phyloP scores from a whole-genome alignment of 2,329 filamentous ascomycete species.

The Neoarthrinium moseri region DNA sequence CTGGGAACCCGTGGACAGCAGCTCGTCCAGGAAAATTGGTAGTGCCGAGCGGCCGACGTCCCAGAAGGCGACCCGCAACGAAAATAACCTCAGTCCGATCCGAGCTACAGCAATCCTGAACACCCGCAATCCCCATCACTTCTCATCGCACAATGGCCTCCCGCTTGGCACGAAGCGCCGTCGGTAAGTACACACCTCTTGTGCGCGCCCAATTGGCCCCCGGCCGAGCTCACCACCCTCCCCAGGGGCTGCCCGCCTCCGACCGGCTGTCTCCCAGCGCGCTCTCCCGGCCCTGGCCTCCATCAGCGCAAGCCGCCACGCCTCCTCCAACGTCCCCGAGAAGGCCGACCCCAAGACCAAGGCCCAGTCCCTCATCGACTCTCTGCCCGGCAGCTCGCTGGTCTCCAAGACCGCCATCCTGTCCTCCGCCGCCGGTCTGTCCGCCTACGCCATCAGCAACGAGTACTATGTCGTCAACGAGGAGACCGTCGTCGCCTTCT shows the following conservation, averaged over 20 bases:
- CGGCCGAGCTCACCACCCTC: conserved; percentile 18
- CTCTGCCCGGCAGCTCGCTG: conserved; percentile 87
- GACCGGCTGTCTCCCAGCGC: conserved; percentile 75
- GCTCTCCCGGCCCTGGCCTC: conserved; percentile 72
- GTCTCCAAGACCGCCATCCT: conserved; percentile 97
- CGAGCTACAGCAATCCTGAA: conserved; percentile 28
- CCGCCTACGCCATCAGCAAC: conserved; percentile 95
- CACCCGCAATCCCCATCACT: conserved; percentile 48
- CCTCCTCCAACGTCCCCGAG: conserved; percentile 67
- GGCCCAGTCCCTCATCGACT: conserved; percentile 91
- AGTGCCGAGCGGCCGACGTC: conserved; percentile 7
- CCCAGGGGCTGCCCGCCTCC: conserved; percentile 85
- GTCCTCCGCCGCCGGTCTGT: conserved; percentile 86
- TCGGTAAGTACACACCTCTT: conserved; percentile 66
- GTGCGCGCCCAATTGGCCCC: conserved; percentile 35
- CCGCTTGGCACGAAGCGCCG: conserved; percentile 91
- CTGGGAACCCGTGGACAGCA: background rate
- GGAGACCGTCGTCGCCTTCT: conserved; percentile 93
- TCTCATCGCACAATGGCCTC: conserved; percentile 86
- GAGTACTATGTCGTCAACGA: conserved; percentile 99
- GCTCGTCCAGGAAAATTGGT: conserved; percentile 6
- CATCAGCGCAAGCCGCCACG: conserved; percentile 65
- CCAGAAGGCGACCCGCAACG: conserved; percentile 8
- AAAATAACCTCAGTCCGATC: conserved; percentile 13
- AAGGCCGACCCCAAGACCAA: conserved; percentile 91